Base-by-base conservation (phyloP, 2,329 filamentous ascomycete species). In the Cyclaneusma minus region DNA sequence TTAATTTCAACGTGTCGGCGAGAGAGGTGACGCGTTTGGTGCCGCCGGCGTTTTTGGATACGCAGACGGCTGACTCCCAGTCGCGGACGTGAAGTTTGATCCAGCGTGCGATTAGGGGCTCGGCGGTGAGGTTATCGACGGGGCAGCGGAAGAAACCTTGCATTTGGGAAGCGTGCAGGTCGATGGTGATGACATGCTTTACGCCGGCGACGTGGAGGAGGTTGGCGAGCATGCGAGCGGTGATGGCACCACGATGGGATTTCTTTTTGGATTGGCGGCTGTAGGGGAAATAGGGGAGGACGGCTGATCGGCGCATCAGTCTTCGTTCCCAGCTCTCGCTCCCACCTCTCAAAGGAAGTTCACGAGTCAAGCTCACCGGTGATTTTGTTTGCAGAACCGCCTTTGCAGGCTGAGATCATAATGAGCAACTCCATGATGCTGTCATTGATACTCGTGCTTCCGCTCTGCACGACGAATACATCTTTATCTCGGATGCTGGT, bases 191-290 rank as follows among this genome's bases (percentile, higher is more conserved):
- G 50, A 98, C 81, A 60, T 98, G 89, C 55, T 92, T 84, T 38
- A 98, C 84, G 28, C 89, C 89, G 27, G 89, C 89, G 30, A 98
- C 80, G 33, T 80, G 70, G 40, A 98, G 72, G 25, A 95, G 68
- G 51, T 98, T 98, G 34, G 89, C 87, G 28, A 98, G 68, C 84
- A 98, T 93, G 40, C 87, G 76, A 29, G 89, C 89, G 6, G 89
- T 94, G 47, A 98, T 95, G 32, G 89, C 84, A 27, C 89, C 89
- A 38, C 89, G 72, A 48, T 95, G 87, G 30, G 83, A 84, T 58
- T 98, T 98, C 65, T 95, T 95, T 64, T 98, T 98, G 31, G 87
- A 95, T 54, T 98, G 89, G 35, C 89, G 82, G 41, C 84, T 94
- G 60, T 98, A 98, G n/a, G 89, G 89, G 47, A 95, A 98, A 56